Conservation (phyloP, 1,284 basidiomycete genomes). For the Ceratobasidium theobromae region DNA sequence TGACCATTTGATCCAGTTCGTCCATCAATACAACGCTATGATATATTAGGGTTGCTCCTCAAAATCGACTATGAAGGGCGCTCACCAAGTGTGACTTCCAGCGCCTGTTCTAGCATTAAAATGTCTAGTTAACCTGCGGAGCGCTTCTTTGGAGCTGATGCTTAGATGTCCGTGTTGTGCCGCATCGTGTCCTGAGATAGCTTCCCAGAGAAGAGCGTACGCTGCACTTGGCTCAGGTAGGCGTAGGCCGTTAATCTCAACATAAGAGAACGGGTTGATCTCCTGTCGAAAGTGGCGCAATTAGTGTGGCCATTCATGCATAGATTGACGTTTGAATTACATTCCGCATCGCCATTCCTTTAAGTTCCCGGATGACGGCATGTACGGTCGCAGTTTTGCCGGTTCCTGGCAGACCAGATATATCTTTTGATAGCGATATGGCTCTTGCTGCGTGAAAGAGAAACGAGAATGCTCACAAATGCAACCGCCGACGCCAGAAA, state of each 20-base stretch:
- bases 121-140: conserved; percentile 64
- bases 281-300: conserved; percentile 55
- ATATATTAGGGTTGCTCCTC: neutral
- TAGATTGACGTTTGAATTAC: conserved; percentile 45
- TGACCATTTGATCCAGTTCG: conserved; percentile 95
- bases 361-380: conserved; percentile 84
- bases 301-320: neutral
- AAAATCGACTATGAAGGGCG: neutral
- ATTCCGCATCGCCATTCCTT: conserved; percentile 77
- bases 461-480: conserved; percentile 75
- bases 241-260: conserved; percentile 97
- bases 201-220: conserved; percentile 88
- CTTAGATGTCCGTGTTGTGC: conserved; percentile 61
- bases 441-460: conserved; percentile 1
- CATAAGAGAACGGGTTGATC: conserved; percentile 90
- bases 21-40: conserved; percentile 94
- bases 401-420: conserved; percentile 96
- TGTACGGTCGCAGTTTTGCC: conserved; percentile 99
- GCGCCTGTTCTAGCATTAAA: conserved; percentile 52
- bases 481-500: conserved; percentile 93
- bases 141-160: conserved; percentile 68
- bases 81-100: conserved; percentile 36
- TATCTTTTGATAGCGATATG: conserved; percentile 58
- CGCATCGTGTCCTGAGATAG: conserved; percentile 73
- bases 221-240: conserved; percentile 87